Percentiles rank a stretch among this genome's conserved stretches.
phyloP scores from a whole-genome alignment of 2,329 filamentous ascomycete species.

The Torrubiella hemipterigena region DNA sequence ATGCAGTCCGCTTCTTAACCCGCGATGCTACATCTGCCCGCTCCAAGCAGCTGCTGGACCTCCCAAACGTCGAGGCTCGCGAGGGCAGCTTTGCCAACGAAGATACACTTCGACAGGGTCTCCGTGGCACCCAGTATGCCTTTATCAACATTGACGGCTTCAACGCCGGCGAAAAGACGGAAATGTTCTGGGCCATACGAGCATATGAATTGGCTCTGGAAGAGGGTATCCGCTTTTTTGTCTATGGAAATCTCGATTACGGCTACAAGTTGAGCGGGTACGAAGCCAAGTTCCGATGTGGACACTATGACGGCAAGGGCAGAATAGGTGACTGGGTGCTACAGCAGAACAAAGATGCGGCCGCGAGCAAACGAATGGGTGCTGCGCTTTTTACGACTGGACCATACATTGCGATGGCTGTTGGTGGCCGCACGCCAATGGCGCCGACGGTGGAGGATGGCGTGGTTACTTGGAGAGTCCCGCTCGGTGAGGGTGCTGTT shows the following conservation, averaged over 20 bases:
- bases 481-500: constrained; percentile 26
- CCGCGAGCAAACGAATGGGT: constrained; percentile 15
- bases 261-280: constrained; percentile 33
- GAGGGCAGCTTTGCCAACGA: constrained; percentile 36
- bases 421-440: constrained; percentile 23
- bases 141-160: constrained; percentile 44
- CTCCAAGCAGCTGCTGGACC: constrained; percentile 26
- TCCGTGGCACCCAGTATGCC: constrained; percentile 32
- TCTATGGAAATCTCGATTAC: constrained; percentile 38
- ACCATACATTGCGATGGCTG: constrained; percentile 33
- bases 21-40: constrained; percentile 27
- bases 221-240: constrained; percentile 27
- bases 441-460: constrained; percentile 25
- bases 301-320: constrained; percentile 37
- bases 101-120: constrained; percentile 26
- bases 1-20: constrained; percentile 34
- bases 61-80: constrained; percentile 33
- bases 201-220: constrained; percentile 29
- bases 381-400: constrained; percentile 27
- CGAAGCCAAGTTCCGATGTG: constrained; percentile 28
- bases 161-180: constrained; percentile 37
- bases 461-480: constrained; percentile 27
- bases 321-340: constrained; percentile 32
- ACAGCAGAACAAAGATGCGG: constrained; percentile 19
- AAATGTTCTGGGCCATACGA: constrained; percentile 35